Conservation (phyloP, 108 stramenopile genomes). For the Skeletonema tropicum region DNA sequence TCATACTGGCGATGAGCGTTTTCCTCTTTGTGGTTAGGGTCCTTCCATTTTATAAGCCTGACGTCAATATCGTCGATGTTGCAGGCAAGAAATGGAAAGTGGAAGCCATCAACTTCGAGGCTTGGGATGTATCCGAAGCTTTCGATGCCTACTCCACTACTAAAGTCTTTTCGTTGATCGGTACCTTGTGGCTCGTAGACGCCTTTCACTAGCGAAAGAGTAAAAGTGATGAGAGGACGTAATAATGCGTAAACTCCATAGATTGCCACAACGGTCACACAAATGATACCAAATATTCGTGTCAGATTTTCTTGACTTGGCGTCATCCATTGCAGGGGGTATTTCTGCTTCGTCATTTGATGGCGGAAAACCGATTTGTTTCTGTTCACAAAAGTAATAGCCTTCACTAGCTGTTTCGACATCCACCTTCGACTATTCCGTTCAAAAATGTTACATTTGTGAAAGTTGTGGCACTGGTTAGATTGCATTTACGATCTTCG, state of each 20-base stretch:
- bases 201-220: conserved; percentile 47
- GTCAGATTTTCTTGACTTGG: conserved; percentile 46
- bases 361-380: conserved; percentile 59
- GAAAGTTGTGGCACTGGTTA: conserved; percentile 10
- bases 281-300: conserved; percentile 58
- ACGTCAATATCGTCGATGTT: conserved; percentile 68
- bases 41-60: conserved; percentile 71
- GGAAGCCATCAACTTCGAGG: conserved; percentile 51
- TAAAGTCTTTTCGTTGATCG: conserved; percentile 74
- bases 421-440: neutral
- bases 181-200: conserved; percentile 59
- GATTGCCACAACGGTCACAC: conserved; percentile 40
- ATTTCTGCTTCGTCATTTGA: conserved; percentile 35
- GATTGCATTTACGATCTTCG: neutral
- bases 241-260: conserved; percentile 55
- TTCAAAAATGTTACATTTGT: conserved; percentile 25
- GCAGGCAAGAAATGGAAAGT: conserved; percentile 73
- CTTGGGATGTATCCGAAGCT: conserved; percentile 62
- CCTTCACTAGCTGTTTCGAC: conserved; percentile 39
- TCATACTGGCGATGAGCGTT: conserved; percentile 48
- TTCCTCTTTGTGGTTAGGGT: conserved; percentile 31
- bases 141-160: conserved; percentile 57
- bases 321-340: conserved; percentile 61
- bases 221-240: conserved; percentile 13
- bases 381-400: conserved; percentile 52